Evolutionary conservation across 257 asterid species (phyloP).

Genomic region (Nicotiana knightiana): DNA sequence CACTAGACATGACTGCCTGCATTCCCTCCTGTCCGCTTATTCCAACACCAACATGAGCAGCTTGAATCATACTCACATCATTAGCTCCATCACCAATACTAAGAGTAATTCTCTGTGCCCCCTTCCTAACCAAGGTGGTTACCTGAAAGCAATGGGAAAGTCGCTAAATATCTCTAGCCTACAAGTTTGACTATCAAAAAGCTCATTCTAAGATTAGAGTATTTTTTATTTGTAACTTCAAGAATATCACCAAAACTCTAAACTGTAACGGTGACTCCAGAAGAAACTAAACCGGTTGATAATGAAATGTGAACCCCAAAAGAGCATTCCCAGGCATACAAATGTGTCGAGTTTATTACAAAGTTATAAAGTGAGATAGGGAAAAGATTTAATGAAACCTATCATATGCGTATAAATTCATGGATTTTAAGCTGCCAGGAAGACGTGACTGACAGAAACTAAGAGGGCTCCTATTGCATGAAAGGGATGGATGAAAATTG

Average conservation of each 20-base stretch:
- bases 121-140: slow-evolving; percentile 92
- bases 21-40: slow-evolving; percentile 99
- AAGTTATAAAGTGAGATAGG: not conserved
- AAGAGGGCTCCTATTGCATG: not conserved
- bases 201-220: not conserved
- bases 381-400: not conserved
- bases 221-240: not conserved
- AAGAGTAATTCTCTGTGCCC: slow-evolving; percentile 89
- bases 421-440: not conserved
- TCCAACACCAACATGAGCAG: slow-evolving; percentile 99
- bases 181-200: slow-evolving; percentile 6
- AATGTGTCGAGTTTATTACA: not conserved
- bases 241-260: slow-evolving; percentile 2
- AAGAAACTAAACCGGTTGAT: not conserved
- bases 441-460: not conserved
- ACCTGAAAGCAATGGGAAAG: slow-evolving; percentile 50
- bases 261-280: not conserved
- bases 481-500: not conserved
- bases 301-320: slow-evolving; percentile 5
- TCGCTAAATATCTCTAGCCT: not conserved
- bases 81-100: slow-evolving; percentile 99
- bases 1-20: slow-evolving; percentile 99
- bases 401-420: not conserved
- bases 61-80: slow-evolving; percentile 99
- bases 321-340: slow-evolving; percentile 1